These are phyloP conservation scores for Trichoderma brevicompactum DNA, from an alignment of 2,329 filamentous ascomycete species.

Conservation along the genomic window DNA sequence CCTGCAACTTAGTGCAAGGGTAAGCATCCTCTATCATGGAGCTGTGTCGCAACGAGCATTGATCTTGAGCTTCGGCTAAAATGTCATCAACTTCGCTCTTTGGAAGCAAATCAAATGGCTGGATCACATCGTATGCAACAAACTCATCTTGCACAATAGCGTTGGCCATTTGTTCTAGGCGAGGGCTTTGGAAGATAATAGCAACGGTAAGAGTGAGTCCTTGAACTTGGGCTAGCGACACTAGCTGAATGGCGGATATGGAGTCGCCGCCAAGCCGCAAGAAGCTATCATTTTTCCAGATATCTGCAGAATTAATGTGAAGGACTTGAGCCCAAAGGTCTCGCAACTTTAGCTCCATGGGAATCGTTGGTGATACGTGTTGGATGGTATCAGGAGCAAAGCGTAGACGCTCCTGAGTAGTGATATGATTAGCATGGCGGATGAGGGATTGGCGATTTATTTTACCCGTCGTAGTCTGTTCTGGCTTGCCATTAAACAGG, in stretches of 20 bases:
- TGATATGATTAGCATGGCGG: neutral
- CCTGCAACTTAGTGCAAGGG: constrained; percentile 9
- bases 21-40: constrained; percentile 8
- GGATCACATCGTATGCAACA: neutral
- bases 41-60: neutral
- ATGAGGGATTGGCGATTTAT: constrained; percentile 21
- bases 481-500: constrained; percentile 30
- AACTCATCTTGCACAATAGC: neutral
- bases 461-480: constrained; percentile 30
- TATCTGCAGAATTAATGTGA: neutral
- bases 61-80: neutral
- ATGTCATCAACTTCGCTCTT: neutral
- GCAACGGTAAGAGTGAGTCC: neutral
- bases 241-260: constrained; percentile 17
- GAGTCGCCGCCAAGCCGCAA: constrained; percentile 19
- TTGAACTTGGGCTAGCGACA: neutral
- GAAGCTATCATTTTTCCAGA: constrained; percentile 24
- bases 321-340: constrained; percentile 31
- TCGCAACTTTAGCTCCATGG: constrained; percentile 14
- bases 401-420: neutral
- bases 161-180: neutral
- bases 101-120: neutral
- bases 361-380: neutral
- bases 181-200: neutral
- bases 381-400: neutral